Base-by-base conservation (phyloP, 2,329 filamentous ascomycete genomes). In the Penicillium sp. region DNA sequence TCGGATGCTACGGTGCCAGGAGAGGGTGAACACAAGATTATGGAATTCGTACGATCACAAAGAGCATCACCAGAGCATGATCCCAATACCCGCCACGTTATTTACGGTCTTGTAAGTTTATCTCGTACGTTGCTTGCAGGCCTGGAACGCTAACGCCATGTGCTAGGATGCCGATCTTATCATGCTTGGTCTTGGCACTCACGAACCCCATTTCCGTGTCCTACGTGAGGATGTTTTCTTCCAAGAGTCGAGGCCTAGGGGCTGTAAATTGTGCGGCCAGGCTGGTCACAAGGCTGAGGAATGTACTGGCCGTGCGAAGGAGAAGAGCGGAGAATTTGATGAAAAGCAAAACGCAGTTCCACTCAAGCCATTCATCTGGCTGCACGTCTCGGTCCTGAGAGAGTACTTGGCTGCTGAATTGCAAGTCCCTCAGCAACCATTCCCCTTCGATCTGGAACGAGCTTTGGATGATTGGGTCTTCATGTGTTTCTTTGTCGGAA, bases 21-120 rank as follows among this genome's bases (percentile, higher is more conserved):
- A 71, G 95, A 99, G 78, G 95, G 95, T 73, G 95, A 99, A 79
- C 95, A 99, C 76, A 99, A 99, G 77, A 98, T 99, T 71, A 99
- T 99, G 95, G 88, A 95, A 66, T 99, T 98, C 73, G 86, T 99
- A 64, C 88, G 95, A 68, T 96, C 93, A 37, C 96, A 99, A 76
- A 87, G 95, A 68, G 86, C 90, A 49, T 95, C 91, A 52, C 89
- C 93, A 5, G 89, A 96, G 63, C 92, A 99, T 75, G 89, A 99
- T 70, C 95, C 95, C 24, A 98, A 99, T 74, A 98, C 95, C 22
- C 90, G 90, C 59, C 95, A 99, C 77, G 96, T 99, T 68, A 97
- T 99, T 61, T 99, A 99, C 72, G 95, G 95, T 49, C 82, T 99
- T 64, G 75, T 77, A 68, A 49, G 74, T 67, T 35, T 48, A 3